A percentile compares a stretch with the other conserved stretches of the same genome.
phyloP scores from a whole-genome alignment of 2,329 filamentous ascomycete genomes.

The Claviceps africana region DNA sequence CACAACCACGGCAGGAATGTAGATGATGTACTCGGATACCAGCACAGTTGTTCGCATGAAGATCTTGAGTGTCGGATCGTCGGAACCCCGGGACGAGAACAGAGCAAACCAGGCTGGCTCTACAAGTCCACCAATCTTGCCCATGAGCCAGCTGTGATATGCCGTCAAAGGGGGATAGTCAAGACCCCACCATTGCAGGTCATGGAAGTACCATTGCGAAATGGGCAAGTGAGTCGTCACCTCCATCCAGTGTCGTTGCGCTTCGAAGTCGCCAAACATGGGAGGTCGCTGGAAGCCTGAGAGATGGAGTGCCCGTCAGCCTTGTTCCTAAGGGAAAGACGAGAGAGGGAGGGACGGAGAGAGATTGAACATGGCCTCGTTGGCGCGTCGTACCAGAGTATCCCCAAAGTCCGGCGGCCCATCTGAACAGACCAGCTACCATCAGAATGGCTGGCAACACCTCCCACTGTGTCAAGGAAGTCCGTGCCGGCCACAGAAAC shows the following conservation, averaged over 20 bases:
- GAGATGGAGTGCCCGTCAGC: neutral
- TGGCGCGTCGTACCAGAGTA: constrained; percentile 57
- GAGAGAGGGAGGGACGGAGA: too few relatives aligned
- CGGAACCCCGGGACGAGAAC: constrained; percentile 64
- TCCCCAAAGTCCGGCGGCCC: constrained; percentile 84
- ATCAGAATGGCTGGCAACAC: constrained; percentile 78
- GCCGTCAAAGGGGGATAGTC: constrained; percentile 96
- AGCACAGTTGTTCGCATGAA: constrained; percentile 93
- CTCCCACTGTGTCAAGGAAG: constrained; percentile 80
- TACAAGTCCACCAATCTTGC: constrained; percentile 68
- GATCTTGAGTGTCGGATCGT: constrained; percentile 69
- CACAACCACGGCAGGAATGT: constrained; percentile 71
- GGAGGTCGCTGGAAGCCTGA: constrained; percentile 67
- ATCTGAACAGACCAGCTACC: constrained; percentile 80
- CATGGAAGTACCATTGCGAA: constrained; percentile 96
- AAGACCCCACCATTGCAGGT: constrained; percentile 92
- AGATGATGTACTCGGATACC: constrained; percentile 80
- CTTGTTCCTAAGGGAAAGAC: neutral
- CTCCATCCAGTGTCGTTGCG: constrained; percentile 98
- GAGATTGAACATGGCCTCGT: neutral
- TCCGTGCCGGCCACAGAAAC: constrained; percentile 87
- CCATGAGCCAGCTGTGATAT: constrained; percentile 94
- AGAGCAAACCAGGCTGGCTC: constrained; percentile 80
- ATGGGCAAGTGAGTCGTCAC: constrained; percentile 78
- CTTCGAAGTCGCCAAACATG: constrained; percentile 95